A percentile compares a stretch with the other conserved stretches of the same genome.
Conservation (phyloP, 306 rosid genomes). For the Glycine tomentella region DNA sequence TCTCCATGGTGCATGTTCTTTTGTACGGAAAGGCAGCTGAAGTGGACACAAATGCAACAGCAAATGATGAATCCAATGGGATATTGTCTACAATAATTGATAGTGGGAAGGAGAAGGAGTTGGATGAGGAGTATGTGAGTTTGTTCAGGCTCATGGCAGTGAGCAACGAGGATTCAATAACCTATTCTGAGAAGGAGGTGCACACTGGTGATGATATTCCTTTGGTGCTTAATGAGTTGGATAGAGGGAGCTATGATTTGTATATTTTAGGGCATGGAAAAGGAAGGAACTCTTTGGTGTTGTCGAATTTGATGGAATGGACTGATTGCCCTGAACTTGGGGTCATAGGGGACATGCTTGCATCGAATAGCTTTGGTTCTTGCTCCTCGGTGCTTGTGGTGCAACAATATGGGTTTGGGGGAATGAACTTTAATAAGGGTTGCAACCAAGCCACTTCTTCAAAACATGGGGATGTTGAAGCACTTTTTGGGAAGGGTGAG, state of each 20-base stretch:
- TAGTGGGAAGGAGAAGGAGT: conserved; percentile 29
- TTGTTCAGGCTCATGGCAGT: conserved; percentile 44
- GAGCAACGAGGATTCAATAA: conserved; percentile 30
- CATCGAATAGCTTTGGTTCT: conserved; percentile 43
- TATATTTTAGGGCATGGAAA: conserved; percentile 54
- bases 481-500: background rate
- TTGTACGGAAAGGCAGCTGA: conserved; percentile 29
- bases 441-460: background rate
- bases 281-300: conserved; percentile 13
- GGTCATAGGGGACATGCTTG: conserved; percentile 53
- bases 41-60: background rate
- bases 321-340: conserved; percentile 58
- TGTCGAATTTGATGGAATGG: conserved; percentile 44
- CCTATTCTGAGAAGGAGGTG: background rate
- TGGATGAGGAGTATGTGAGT: conserved; percentile 52
- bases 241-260: conserved; percentile 43
- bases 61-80: background rate
- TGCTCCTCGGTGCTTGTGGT: conserved; percentile 41
- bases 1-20: conserved; percentile 52
- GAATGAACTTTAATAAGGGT: background rate
- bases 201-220: conserved; percentile 45
- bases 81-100: background rate
- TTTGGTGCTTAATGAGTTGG: conserved; percentile 36
- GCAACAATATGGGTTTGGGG: conserved; percentile 45
- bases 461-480: background rate